Conservation (phyloP, 257 asterid species). For the Jacaranda mimosifolia region DNA sequence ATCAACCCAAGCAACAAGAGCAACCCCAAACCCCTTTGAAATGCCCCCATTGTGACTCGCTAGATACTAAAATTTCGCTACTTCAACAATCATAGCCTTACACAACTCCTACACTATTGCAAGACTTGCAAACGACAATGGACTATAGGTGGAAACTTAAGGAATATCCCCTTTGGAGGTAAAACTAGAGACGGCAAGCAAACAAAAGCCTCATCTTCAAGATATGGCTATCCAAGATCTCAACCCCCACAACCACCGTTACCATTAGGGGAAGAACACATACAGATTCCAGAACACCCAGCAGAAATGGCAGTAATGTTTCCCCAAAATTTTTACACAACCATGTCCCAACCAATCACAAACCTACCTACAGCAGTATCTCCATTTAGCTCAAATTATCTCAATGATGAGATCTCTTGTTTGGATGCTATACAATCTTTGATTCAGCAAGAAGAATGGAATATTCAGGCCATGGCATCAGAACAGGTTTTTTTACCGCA, state of each 20-base stretch:
- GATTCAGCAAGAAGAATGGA: constrained; percentile 34
- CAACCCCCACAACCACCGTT: constrained; percentile 25
- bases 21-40: constrained; percentile 33
- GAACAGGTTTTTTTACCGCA: too few relatives aligned
- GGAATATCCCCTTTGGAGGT: too few relatives aligned
- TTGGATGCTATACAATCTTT: constrained; percentile 37
- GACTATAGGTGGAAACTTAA: too few relatives aligned
- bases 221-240: too few relatives aligned
- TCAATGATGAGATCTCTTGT: too few relatives aligned
- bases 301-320: constrained; percentile 3
- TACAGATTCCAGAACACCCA: background rate
- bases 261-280: constrained; percentile 14
- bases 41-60: constrained; percentile 49
- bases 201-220: too few relatives aligned
- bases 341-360: constrained; percentile 31
- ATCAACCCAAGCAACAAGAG: constrained; percentile 37
- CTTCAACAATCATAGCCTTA: constrained; percentile 53
- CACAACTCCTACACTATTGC: too few relatives aligned
- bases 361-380: too few relatives aligned
- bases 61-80: constrained; percentile 45
- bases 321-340: constrained; percentile 35
- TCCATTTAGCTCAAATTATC: too few relatives aligned
- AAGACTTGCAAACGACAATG: too few relatives aligned
- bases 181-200: too few relatives aligned
- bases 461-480: too few relatives aligned